Evolutionary conservation across 371 early-diverging fungal genomes (phyloP).

Genomic region (Mucor racemosus): DNA sequence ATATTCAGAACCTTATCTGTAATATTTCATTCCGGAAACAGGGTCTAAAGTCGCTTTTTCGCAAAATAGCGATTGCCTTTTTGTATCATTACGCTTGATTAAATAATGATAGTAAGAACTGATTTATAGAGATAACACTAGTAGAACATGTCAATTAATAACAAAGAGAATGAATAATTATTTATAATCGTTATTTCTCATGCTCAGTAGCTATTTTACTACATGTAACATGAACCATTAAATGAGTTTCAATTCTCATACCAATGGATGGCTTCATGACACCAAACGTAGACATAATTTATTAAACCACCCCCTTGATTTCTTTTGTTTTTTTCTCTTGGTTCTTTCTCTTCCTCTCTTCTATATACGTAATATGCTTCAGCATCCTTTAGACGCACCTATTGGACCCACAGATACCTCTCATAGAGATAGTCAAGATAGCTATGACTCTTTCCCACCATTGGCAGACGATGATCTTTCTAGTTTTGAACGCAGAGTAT

Average conservation of each 20-base stretch:
- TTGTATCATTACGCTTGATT: no score
- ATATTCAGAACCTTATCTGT: no score
- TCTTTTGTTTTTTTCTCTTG: slow-evolving; percentile 5
- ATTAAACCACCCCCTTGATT: slow-evolving; percentile 6
- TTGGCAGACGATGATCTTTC: slow-evolving; percentile 29
- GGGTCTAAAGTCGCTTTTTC: no score
- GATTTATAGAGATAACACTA: no score
- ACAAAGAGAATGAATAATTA: no score
- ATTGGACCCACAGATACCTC: not conserved
- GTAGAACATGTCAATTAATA: no score
- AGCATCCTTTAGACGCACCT: slow-evolving; percentile 19
- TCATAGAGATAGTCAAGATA: not conserved
- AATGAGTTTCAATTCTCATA: slow-evolving; percentile 5
- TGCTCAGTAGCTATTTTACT: not conserved
- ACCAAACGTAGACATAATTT: not conserved
- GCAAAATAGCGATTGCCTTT: no score
- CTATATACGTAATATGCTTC: slow-evolving; percentile 14
- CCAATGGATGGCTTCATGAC: not conserved
- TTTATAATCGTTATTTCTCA: not conserved
- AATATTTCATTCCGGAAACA: no score
- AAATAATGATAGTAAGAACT: no score
- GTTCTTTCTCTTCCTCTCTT: not conserved
- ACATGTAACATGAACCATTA: not conserved
- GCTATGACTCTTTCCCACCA: slow-evolving; percentile 17
- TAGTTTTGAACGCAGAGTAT: slow-evolving; percentile 25